These are phyloP conservation scores for Penicillium cataractarum DNA, from an alignment of 495 filamentous ascomycete species.

Conservation along the genomic window DNA sequence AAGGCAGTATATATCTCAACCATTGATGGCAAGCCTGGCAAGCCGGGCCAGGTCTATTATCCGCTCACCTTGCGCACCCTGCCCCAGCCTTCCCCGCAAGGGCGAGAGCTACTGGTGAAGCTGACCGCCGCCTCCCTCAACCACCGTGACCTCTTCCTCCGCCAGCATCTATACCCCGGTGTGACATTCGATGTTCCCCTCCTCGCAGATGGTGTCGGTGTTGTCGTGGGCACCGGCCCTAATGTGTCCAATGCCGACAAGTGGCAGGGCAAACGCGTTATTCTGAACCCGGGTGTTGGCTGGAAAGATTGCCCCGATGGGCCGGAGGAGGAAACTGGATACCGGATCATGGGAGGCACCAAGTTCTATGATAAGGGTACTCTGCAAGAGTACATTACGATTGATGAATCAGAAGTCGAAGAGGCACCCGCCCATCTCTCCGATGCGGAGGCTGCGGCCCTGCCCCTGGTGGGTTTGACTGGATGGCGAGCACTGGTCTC, in stretches of 20 bases:
- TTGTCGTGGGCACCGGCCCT: constrained; percentile 65
- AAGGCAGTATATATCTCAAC: constrained; percentile 53
- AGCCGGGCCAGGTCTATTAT: constrained; percentile 82
- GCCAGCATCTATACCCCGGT: constrained; percentile 86
- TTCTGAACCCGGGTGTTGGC: constrained; percentile 73
- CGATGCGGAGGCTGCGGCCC: constrained; percentile 72
- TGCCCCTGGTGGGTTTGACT: constrained; percentile 84
- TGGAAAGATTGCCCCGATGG: constrained; percentile 73
- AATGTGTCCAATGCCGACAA: constrained; percentile 43
- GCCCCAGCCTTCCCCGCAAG: constrained; percentile 62
- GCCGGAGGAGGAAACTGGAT: constrained; percentile 66
- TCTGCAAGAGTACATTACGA: constrained; percentile 68
- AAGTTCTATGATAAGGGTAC: constrained; percentile 65
- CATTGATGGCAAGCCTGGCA: constrained; percentile 66
- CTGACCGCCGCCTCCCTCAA: constrained; percentile 81
- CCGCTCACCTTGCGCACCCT: constrained; percentile 64
- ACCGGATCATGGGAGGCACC: constrained; percentile 74
- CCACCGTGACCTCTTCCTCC: constrained; percentile 90
- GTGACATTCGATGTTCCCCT: constrained; percentile 76
- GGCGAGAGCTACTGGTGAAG: constrained; percentile 67
- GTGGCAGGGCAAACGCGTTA: constrained; percentile 69
- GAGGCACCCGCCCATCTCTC: constrained; percentile 71
- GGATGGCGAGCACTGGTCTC: constrained; percentile 80
- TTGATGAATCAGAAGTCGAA: constrained; percentile 73
- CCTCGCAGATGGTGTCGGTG: constrained; percentile 76